Evolutionary conservation across 2,329 filamentous ascomycete genomes (phyloP).

Genomic region (Gremmenia infestans): DNA sequence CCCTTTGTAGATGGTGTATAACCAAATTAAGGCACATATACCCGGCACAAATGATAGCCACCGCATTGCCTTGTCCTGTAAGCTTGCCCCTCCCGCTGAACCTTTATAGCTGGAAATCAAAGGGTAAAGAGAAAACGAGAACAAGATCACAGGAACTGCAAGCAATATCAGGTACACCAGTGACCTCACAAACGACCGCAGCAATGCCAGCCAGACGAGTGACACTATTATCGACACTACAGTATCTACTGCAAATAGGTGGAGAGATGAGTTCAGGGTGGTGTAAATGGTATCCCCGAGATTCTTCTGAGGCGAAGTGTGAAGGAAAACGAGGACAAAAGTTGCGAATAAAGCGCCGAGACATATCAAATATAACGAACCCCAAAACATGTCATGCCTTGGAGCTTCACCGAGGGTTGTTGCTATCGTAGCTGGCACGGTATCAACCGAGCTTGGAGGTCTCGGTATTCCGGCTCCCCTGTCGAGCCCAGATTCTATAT

Average conservation of each 20-base stretch:
- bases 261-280: constrained; percentile 78
- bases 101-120: constrained; percentile 87
- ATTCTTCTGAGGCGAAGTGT: constrained; percentile 69
- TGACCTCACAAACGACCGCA: constrained; percentile 83
- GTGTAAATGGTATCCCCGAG: constrained; percentile 94
- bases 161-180: constrained; percentile 76
- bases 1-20: constrained; percentile 76
- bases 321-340: constrained; percentile 83
- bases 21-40: constrained; percentile 69
- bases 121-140: constrained; percentile 87
- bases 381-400: constrained; percentile 85
- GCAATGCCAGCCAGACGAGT: constrained; percentile 80
- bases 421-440: constrained; percentile 52
- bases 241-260: constrained; percentile 86
- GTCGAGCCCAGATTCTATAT: constrained; percentile 19
- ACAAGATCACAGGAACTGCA: constrained; percentile 77
- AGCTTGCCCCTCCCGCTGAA: constrained; percentile 62
- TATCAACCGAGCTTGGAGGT: constrained; percentile 31
- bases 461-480: constrained; percentile 17
- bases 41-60: constrained; percentile 78
- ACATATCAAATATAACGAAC: constrained; percentile 80
- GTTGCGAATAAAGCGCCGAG: constrained; percentile 81
- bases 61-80: constrained; percentile 88
- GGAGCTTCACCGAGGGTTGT: constrained; percentile 64
- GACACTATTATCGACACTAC: constrained; percentile 85